Base-by-base conservation (phyloP, 768 basidiomycete genomes). In the Chalciporus chontae region DNA sequence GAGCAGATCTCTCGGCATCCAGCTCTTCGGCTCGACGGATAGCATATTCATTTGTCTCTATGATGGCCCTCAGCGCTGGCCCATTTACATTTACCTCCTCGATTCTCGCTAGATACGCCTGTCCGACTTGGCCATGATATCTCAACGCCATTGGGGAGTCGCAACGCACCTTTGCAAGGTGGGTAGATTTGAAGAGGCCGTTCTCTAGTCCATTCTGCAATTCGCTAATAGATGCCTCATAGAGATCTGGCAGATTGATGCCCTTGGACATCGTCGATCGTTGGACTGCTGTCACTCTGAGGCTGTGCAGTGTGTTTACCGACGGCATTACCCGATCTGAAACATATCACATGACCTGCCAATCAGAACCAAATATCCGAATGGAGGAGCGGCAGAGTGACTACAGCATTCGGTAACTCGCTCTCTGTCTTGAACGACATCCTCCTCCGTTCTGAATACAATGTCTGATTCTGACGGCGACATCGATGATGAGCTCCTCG, bases 401-500 rank as follows among this genome's bases (percentile, higher is more conserved):
- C 31, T 32, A 6, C 37, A 45, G 34, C 31, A 43, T 19, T 19
- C 32, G 17, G 15, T 34, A 43, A 9, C 36, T 54, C 34, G 49
- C 43, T n/a, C 38, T 49, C 13, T 54, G 34, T 34, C 44, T 21
- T 17, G n/a, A 24, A 45, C 40, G 8, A 45, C 23, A 8, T 40
- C 34, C 45, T 39, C 40, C 52, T 39, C 26, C 46, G 6, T 5
- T 41, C 46, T n/a, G 7, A 36, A 36, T 17, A 54, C 53, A 52
- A 77, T 79, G 77, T 76, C 78, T 37, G 77, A 77, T 65, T 71
- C 75, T 40, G 76, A 78, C 59, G 73, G 73, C 24, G 71, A 80
- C 55, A 71, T 79, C 40, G 73, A 73, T 61, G 86, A 89, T 58
- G 87, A 92, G 64, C 81, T 93, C 23, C 83, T 93, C 38, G 88